Evolutionary conservation across 257 asterid species (phyloP).

Genomic region (Schizonepeta tenuifolia): DNA sequence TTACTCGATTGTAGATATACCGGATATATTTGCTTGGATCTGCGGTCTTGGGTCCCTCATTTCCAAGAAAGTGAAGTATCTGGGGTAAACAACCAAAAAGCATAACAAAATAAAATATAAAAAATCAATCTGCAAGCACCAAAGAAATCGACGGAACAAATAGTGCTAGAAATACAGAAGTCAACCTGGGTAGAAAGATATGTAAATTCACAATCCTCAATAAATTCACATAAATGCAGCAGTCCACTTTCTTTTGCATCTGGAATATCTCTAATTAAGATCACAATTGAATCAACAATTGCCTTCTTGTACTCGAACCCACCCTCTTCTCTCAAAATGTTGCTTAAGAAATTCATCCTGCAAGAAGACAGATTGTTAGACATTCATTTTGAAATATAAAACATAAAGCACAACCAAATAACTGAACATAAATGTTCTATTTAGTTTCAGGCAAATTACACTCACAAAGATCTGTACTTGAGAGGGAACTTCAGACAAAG

Average conservation of each 20-base stretch:
- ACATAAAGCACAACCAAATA: constrained; percentile 10
- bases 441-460: constrained; percentile 32
- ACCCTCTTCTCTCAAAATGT: constrained; percentile 94
- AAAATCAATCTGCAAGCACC: constrained; percentile 18
- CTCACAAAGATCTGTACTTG: constrained; percentile 93
- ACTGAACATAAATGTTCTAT: constrained; percentile 25
- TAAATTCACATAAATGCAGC: constrained; percentile 92
- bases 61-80: constrained; percentile 96
- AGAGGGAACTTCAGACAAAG: constrained; percentile 94
- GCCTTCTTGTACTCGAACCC: constrained; percentile 97
- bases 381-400: neutral
- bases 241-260: constrained; percentile 97
- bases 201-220: constrained; percentile 97
- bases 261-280: constrained; percentile 91
- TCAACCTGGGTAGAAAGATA: constrained; percentile 95
- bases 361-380: constrained; percentile 28
- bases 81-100: constrained; percentile 32
- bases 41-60: constrained; percentile 93
- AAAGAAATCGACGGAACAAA: constrained; percentile 15
- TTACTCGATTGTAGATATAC: constrained; percentile 86
- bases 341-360: constrained; percentile 97
- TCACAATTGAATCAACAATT: constrained; percentile 92
- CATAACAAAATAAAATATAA: constrained; percentile 1
- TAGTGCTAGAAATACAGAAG: constrained; percentile 31
- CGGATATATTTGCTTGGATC: constrained; percentile 94